Base-by-base conservation (phyloP, 441 rosid genomes). In the Raphanus hybrid region DNA sequence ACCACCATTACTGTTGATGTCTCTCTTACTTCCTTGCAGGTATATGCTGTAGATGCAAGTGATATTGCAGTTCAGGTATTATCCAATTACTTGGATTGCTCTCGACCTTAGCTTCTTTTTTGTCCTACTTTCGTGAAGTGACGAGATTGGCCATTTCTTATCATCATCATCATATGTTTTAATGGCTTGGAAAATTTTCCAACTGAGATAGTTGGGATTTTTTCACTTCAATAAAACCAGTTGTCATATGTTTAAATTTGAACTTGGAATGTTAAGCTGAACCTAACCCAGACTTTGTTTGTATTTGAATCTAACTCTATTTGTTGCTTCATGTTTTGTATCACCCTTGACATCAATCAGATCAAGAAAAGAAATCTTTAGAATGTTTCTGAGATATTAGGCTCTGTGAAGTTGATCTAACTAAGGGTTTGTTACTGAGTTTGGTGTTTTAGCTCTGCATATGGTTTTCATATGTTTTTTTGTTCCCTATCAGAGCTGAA, bases 21-120 rank as follows among this genome's bases (percentile, higher is more conserved):
- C 7, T 74, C 4, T 74, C 75, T 77, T 77, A 74, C 58, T 41
- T 66, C 34, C 41, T 48, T 78, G 65, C 90, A 96, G 99, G 99
- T 96, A 37, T 96, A 96, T 79, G 99, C 98, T 34, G 95, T 96
- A 81, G 98, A 96, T 83, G 99, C 99, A 52, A 96, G 99, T 87
- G 96, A 88, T 77, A 96, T 96, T 79, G 97, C 99, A 23, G 86
- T 90, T 73, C 99, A 93, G 98, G 99, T 96, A 85, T 55, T 76
- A n/a, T 62, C 55, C 52, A 48, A 67, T 62, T 50, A 50, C 43
- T 12, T 73, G 20, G 2, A 62, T n/a, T 50, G 45, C 26, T 79
- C 18, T 79, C 7, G 2, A 45, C 29, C 34, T 15, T 57, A 3
- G 59, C 50, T 37, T 70, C 7, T 34, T 16, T 23, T 63, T 69